Percentiles rank a stretch among this genome's conserved stretches.
These are phyloP conservation scores for Boletus vinaceobasis DNA, from an alignment of 768 basidiomycete species.

Conservation along the genomic window DNA sequence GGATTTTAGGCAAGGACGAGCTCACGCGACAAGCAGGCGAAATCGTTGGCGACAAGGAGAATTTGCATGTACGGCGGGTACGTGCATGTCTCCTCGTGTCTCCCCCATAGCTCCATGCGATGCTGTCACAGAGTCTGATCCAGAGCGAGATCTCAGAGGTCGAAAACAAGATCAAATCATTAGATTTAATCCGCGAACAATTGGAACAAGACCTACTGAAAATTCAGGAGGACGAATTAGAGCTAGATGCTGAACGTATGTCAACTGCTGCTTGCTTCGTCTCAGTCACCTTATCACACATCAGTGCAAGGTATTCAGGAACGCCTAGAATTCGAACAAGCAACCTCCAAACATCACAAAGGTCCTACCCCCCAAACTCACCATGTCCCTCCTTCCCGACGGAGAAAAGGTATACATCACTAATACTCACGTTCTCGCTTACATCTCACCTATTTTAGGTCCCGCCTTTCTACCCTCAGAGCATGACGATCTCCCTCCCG, in stretches of 20 bases:
- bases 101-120: conserved; percentile 4
- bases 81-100: conserved; percentile 8
- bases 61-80: conserved; percentile 84
- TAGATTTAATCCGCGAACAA: conserved; percentile 76
- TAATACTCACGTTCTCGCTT: neutral
- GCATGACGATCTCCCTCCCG: conserved; percentile 91
- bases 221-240: conserved; percentile 92
- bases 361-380: conserved; percentile 5
- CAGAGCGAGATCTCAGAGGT: conserved; percentile 87
- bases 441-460: conserved; percentile 42
- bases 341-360: conserved; percentile 30
- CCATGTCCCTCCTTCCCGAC: conserved; percentile 29
- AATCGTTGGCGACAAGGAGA: conserved; percentile 89
- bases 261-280: conserved; percentile 10
- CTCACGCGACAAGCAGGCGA: conserved; percentile 79
- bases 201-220: conserved; percentile 81
- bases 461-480: conserved; percentile 97
- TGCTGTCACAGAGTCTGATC: conserved; percentile 63
- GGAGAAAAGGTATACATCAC: conserved; percentile 28
- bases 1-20: conserved; percentile 80
- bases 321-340: conserved; percentile 69
- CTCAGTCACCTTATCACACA: conserved; percentile 3
- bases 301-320: conserved; percentile 89
- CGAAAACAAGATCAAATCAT: conserved; percentile 79
- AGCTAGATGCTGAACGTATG: conserved; percentile 94